Conservation (phyloP, 441 rosid species). For the Syzygium malaccense region DNA sequence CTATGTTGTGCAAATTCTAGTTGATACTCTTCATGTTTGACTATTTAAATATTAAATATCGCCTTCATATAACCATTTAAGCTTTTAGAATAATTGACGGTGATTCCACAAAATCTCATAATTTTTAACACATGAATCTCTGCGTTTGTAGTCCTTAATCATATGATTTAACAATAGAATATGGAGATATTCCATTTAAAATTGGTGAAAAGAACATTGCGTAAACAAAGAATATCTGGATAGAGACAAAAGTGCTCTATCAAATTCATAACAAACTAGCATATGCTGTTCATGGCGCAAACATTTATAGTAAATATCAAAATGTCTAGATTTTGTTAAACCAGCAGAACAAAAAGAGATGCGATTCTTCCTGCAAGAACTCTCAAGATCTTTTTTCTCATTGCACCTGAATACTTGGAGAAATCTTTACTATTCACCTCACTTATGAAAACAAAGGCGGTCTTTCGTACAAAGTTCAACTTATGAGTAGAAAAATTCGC, state of each 20-base stretch:
- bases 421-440: background rate
- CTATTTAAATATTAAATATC: background rate
- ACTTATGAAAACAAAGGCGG: background rate
- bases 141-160: background rate
- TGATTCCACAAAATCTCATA: fast-evolving
- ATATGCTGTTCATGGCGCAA: background rate
- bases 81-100: fast-evolving
- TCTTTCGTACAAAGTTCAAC: background rate
- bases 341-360: background rate
- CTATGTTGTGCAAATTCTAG: background rate
- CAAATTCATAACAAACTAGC: background rate
- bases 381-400: background rate
- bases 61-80: fast-evolving
- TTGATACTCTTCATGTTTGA: background rate
- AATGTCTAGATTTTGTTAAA: background rate
- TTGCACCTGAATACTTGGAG: background rate
- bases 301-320: background rate
- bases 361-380: background rate
- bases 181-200: background rate
- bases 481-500: background rate
- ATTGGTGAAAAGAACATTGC: background rate
- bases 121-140: background rate
- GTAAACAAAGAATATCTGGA: background rate
- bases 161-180: background rate
- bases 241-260: background rate